Base-by-base conservation (phyloP, 768 basidiomycete species). In the Termitomyces titanicus region DNA sequence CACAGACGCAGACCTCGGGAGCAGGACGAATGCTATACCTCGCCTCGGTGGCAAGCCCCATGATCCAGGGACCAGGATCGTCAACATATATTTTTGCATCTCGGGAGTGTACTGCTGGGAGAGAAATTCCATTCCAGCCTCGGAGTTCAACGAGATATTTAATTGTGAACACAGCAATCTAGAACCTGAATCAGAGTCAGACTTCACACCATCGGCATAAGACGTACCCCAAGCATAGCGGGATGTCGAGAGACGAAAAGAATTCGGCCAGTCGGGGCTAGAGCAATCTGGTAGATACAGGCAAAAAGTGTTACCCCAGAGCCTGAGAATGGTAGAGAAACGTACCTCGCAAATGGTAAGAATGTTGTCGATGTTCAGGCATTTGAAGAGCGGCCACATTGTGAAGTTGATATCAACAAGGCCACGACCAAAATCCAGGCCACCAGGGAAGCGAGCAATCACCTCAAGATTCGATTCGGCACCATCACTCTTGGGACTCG, bases 341-440 rank as follows among this genome's bases (percentile, higher is more conserved):
- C 69, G 4, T 62, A 89, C 90, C 80, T 98, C 95, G 65, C 92
- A 93, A 54, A 92, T 87, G 7, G 92, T 94, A 57, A 98, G 73
- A 58, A 98, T 89, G 62, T 96, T 94, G 67, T 97, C 95, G 53
- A 96, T 84, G 63, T 93, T 94, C 56, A 98, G 71, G 56, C 88
- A 89, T 68, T 94, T 89, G 79, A 98, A 97, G 47, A 98, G 67
- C 1, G 95, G 95, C 93, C 94, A 98, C 83, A 97, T 91, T 37
- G 93, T 94, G 66, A 95, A 94, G 70, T 96, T 95, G 66, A 94
- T 91, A 61, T 95, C 92, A 33, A 95, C 90, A 46, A 96, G 76
- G 0, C 94, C 94, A 40, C 86, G 82, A 25, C 94, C 92, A 64
- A 96, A 94, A 70, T 96, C 94, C 43, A 96, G 80, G 18, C 92